A percentile compares a stretch with the other conserved stretches of the same genome.
These are phyloP conservation scores for Gossypium raimondii DNA, from an alignment of 345 rosid genomes.

Conservation along the genomic window DNA sequence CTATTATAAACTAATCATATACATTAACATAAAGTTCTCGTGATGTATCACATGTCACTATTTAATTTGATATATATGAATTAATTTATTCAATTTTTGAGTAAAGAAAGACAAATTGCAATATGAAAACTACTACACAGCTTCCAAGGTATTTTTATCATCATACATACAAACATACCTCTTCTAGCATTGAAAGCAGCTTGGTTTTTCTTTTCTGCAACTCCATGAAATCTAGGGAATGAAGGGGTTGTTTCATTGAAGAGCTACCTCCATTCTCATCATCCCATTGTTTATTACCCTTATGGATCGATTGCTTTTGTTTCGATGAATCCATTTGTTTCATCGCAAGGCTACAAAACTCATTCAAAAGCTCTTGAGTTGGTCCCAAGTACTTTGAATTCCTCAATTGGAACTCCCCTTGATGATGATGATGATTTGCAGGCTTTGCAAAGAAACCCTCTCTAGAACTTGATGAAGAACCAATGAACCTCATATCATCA, in stretches of 20 bases:
- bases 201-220: conserved; percentile 85
- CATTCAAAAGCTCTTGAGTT: conserved; percentile 76
- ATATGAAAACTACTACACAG: too few relatives aligned
- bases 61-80: too few relatives aligned
- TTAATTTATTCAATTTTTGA: too few relatives aligned
- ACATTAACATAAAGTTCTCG: too few relatives aligned
- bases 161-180: conserved; percentile 39
- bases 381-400: conserved; percentile 65
- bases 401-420: conserved; percentile 53
- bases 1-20: too few relatives aligned
- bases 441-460: conserved; percentile 48
- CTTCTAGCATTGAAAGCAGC: conserved; percentile 87
- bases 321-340: conserved; percentile 45
- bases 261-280: conserved; percentile 50
- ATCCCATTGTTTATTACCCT: conserved; percentile 42
- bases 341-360: conserved; percentile 82
- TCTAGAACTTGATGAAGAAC: conserved; percentile 21
- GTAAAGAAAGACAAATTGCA: too few relatives aligned
- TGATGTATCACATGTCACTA: too few relatives aligned
- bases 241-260: conserved; percentile 57
- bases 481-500: conserved; percentile 39
- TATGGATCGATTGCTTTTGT: conserved; percentile 33
- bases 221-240: conserved; percentile 82
- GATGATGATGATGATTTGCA: conserved; percentile 37
- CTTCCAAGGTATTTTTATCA: too few relatives aligned